Evolutionary conservation across 2,329 filamentous ascomycete species (phyloP).

Genomic region (Fusarium sp.): DNA sequence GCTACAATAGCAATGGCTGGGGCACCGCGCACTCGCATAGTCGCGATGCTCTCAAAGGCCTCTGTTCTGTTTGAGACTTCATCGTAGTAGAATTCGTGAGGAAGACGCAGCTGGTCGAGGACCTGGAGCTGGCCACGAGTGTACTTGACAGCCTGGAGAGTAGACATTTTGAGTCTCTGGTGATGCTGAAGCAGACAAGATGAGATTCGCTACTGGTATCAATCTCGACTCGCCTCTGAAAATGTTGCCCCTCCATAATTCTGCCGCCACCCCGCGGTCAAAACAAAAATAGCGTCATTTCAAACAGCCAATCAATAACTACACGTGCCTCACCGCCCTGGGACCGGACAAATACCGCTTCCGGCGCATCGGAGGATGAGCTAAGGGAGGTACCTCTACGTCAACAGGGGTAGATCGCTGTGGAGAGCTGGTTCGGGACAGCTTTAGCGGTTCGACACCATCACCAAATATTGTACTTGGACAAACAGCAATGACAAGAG

Average conservation of each 20-base stretch:
- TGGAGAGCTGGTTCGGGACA: conserved; percentile 41
- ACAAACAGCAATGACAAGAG: conserved; percentile 47
- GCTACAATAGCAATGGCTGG: conserved; percentile 99
- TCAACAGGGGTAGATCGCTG: conserved; percentile 31
- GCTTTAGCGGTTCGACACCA: conserved; percentile 36
- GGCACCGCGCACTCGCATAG: conserved; percentile 82
- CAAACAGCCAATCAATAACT: conserved; percentile 27
- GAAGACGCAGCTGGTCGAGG: conserved; percentile 84
- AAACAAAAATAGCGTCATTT: conserved; percentile 33
- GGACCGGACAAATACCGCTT: conserved; percentile 45
- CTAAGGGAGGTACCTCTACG: conserved; percentile 30
- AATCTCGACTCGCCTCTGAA: conserved; percentile 16
- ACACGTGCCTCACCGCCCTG: conserved; percentile 40
- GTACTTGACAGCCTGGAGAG: conserved; percentile 82
- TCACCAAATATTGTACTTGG: conserved; percentile 33
- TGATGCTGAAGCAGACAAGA: background rate
- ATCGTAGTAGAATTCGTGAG: conserved; percentile 84
- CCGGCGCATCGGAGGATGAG: conserved; percentile 44
- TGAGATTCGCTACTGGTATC: background rate
- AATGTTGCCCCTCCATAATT: conserved; percentile 49
- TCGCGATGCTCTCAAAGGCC: conserved; percentile 83
- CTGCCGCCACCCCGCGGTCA: conserved; percentile 49
- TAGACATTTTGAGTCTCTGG: conserved; percentile 56
- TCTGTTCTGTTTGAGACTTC: conserved; percentile 75
- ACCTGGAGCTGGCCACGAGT: conserved; percentile 77